phyloP scores from a whole-genome alignment of 106 monocot species.

The Dendrobium catenatum region DNA sequence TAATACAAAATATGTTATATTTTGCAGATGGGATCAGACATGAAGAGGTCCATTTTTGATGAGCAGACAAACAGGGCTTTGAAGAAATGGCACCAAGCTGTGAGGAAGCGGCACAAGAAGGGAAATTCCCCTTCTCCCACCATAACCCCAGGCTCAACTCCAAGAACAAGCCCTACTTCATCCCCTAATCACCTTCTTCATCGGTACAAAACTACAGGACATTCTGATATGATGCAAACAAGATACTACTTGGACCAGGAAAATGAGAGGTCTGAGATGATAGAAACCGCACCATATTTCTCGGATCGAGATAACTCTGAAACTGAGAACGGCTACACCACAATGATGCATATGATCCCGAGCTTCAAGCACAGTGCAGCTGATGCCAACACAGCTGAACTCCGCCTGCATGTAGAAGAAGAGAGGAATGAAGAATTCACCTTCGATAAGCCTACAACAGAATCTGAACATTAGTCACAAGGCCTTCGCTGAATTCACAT shows the following conservation, averaged over 20 bases:
- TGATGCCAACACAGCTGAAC: not conserved
- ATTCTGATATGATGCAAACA: not conserved
- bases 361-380: constrained; percentile 3
- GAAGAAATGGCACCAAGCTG: constrained; percentile 55
- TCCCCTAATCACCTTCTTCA: constrained; percentile 8
- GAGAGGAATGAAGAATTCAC: not conserved
- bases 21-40: constrained; percentile 75
- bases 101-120: constrained; percentile 27
- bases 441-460: not conserved
- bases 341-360: not conserved
- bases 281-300: not conserved
- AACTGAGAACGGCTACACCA: not conserved
- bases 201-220: constrained; percentile 1
- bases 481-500: not conserved
- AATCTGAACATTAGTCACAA: not conserved
- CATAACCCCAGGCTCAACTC: constrained; percentile 14
- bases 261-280: not conserved
- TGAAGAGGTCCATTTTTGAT: constrained; percentile 76
- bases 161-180: constrained; percentile 6
- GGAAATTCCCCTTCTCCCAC: constrained; percentile 17
- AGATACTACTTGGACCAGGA: not conserved
- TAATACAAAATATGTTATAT: constrained; percentile 16
- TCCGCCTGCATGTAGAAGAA: not conserved
- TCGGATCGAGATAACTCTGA: not conserved
- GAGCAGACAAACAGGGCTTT: constrained; percentile 59